These are phyloP conservation scores for Iris macrosiphon DNA, from an alignment of 106 monocot genomes.

Conservation along the genomic window DNA sequence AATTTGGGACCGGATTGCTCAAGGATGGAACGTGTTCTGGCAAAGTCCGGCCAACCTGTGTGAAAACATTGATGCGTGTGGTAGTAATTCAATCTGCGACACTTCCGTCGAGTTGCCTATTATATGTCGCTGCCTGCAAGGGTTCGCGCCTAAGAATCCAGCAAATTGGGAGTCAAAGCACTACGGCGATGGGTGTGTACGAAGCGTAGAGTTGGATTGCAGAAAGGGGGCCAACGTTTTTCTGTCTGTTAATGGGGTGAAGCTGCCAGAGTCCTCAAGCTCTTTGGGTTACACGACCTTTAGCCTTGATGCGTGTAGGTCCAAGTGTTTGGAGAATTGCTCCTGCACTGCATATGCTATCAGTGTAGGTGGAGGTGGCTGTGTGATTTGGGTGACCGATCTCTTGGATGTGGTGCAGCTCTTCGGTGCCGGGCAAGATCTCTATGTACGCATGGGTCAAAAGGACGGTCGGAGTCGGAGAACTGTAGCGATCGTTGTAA, in stretches of 20 bases:
- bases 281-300: slow-evolving; percentile 7
- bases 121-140: slow-evolving; percentile 1
- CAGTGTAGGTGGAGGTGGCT: slow-evolving; percentile 13
- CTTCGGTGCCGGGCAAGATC: slow-evolving; percentile 30
- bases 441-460: slow-evolving; percentile 34
- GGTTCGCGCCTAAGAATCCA: slow-evolving; percentile 7
- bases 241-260: background rate
- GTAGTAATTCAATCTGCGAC: background rate
- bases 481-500: too few relatives aligned
- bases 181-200: slow-evolving; percentile 22
- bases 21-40: slow-evolving; percentile 8
- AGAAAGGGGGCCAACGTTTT: slow-evolving; percentile 26
- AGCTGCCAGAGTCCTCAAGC: slow-evolving; percentile 23
- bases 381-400: too few relatives aligned
- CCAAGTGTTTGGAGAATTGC: slow-evolving; percentile 29
- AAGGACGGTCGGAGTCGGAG: too few relatives aligned
- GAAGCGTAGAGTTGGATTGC: slow-evolving; percentile 15
- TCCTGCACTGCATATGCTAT: slow-evolving; percentile 18
- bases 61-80: slow-evolving; percentile 1
- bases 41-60: background rate
- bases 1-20: too few relatives aligned
- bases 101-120: background rate
- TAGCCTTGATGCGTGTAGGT: slow-evolving; percentile 15
- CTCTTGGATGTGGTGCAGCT: too few relatives aligned
- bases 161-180: background rate